Base-by-base conservation (phyloP, 768 basidiomycete genomes). In the Lactarius trivialis region DNA sequence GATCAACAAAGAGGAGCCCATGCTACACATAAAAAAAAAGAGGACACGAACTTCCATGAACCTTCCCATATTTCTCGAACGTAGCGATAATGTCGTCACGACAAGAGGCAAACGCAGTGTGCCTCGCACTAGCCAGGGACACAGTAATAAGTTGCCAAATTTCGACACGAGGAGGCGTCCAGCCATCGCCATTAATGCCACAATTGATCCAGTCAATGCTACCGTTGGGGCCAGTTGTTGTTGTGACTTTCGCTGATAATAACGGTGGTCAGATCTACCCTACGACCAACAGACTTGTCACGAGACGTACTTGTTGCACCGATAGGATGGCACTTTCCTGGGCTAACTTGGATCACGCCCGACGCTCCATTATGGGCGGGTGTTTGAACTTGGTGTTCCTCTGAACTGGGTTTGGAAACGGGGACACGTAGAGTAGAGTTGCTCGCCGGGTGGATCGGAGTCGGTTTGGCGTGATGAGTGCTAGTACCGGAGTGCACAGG, bases 171-270 rank as follows among this genome's bases (percentile, higher is more conserved):
- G 91, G 89, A 19, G 93, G 91, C 53, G 73, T 80, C 92, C 92
- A 94, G 19, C 66, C 66, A 33, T 87, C 88, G 36, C 70, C 70
- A 34, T 67, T 76, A 58, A 93, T 71, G 48, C 89, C 91, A 69
- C 91, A 93, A 75, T 89, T 91, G 67, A 93, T 72, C 82, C 85
- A 93, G 58, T 82, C 76, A 53, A 89, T 83, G 69, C 77, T 71
- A n/a, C 88, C 87, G 69, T 89, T 89, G 19, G 87, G 87, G 19
- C 89, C 89, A 43, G 75, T 73, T 28, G 76, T 73, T 7, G 71
- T 68, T 4, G 81, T 84, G 64, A 79, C 74, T 43, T 81, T 61
- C 68, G 68, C 86, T 88, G 68, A 45, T 17, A 34, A 55, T 7
- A 32, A 17, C 11, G 19, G 9, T 32, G 17, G 53, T 51, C 12